These are phyloP conservation scores for Candida argentea DNA, from an alignment of 805 yeast genomes.

Conservation along the genomic window DNA sequence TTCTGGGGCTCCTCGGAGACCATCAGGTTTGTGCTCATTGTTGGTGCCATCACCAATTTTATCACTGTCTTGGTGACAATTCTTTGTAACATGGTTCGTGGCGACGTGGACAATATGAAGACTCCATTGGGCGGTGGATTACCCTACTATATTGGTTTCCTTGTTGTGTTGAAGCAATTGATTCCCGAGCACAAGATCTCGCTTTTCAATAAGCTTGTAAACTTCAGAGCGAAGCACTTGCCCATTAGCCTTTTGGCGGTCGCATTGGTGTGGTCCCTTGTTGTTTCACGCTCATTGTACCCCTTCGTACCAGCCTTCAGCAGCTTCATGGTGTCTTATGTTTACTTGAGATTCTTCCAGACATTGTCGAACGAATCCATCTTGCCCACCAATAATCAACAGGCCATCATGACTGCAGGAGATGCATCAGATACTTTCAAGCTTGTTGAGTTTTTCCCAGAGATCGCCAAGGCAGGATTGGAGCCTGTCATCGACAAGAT, in stretches of 20 bases:
- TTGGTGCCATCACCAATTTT: slow-evolving; percentile 48
- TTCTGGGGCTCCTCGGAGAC: slow-evolving; percentile 46
- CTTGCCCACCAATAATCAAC: slow-evolving; percentile 29
- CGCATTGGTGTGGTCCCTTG: slow-evolving; percentile 25
- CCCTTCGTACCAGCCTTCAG: slow-evolving; percentile 47
- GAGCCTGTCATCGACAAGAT: slow-evolving; percentile 36
- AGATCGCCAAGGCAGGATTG: slow-evolving; percentile 39
- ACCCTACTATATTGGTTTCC: slow-evolving; percentile 41
- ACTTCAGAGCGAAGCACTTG: slow-evolving; percentile 49
- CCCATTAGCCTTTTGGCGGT: slow-evolving; percentile 38
- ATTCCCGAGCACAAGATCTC: slow-evolving; percentile 48
- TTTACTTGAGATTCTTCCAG: slow-evolving; percentile 72
- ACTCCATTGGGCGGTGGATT: slow-evolving; percentile 44
- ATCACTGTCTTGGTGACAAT: slow-evolving; percentile 35
- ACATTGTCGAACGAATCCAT: slow-evolving; percentile 41
- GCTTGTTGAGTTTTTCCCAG: slow-evolving; percentile 78
- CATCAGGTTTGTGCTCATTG: slow-evolving; percentile 38
- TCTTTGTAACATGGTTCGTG: slow-evolving; percentile 22
- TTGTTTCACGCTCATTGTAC: slow-evolving; percentile 23
- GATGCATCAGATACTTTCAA: slow-evolving; percentile 89
- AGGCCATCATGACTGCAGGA: slow-evolving; percentile 40
- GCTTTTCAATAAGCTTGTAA: slow-evolving; percentile 33
- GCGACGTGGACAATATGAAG: slow-evolving; percentile 27
- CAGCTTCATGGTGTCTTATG: slow-evolving; percentile 63
- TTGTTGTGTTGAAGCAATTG: slow-evolving; percentile 47